Percentiles rank a stretch among this genome's conserved stretches.
Evolutionary conservation across 169 alveolate species (phyloP).

Genomic region (Toxoplasma gondii): DNA sequence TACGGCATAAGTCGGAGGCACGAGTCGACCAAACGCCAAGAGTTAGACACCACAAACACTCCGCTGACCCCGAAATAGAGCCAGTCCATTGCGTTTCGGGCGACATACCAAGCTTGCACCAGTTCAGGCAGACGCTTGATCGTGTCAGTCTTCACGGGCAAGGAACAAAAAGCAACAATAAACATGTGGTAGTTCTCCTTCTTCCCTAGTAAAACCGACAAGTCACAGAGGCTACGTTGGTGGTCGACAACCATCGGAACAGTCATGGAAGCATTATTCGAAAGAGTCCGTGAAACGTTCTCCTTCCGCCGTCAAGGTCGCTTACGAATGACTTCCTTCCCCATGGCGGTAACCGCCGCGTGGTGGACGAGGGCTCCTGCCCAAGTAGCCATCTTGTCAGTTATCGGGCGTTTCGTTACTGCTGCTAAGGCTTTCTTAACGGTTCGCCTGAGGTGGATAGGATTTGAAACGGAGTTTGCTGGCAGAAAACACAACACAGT

Average conservation of each 20-base stretch:
- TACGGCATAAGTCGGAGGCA: background rate
- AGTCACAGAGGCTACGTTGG: no score
- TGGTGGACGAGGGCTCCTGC: slow-evolving; percentile 9
- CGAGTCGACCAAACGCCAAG: background rate
- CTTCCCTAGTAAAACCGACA: no score
- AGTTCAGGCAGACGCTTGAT: no score
- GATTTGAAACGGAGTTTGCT: background rate
- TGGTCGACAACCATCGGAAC: no score
- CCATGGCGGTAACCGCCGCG: background rate
- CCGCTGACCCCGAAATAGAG: background rate
- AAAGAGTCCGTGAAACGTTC: background rate
- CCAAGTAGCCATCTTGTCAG: background rate
- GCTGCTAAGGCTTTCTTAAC: background rate
- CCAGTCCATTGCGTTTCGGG: background rate
- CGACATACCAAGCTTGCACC: no score
- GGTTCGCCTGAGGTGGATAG: background rate
- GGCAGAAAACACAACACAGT: background rate
- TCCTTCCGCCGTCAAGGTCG: background rate
- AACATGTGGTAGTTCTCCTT: no score
- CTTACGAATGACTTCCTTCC: background rate
- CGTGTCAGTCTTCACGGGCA: no score
- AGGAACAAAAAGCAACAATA: no score
- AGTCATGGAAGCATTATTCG: no score
- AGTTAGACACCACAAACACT: background rate
- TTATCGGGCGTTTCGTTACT: background rate